Base-by-base conservation (phyloP, 257 asterid species). In the Anisodus acutangulus region DNA sequence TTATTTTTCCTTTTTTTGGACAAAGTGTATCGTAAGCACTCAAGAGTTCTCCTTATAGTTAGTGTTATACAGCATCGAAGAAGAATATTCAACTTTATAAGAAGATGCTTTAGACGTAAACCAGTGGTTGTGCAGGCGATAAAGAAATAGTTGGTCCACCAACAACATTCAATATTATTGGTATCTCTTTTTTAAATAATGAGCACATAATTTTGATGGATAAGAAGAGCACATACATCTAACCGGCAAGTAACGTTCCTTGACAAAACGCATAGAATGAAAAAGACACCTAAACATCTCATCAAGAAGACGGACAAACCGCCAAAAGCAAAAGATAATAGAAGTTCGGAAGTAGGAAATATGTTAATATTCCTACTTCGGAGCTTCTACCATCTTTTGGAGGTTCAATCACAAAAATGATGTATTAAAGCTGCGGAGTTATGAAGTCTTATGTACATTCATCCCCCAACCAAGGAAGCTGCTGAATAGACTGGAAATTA, bases 381-480 rank as follows among this genome's bases (percentile, higher is more conserved):
- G 74, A 35, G 74, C 41, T 67, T 35, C 49, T 35, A 35, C 74
- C n/a, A 35, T 35, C 74, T 67, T 67, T 67, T 13, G 49, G 74
- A 67, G 55, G 55, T 49, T 74, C 43, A 74, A 49, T 51, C 43
- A 13, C 19, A 31, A 31, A 31, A 31, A 19, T 47, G 47, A 43
- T 2, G 11, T 49, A 19, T 11, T 49, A 47, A 74, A 74, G 43
- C 62, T 22, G 58, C n/a, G 41, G n/a, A 68, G 12, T 11, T 22
- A 22, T 12, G 7, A 49, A 19, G 60, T 22, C 19, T 22, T 74
- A 12, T 49, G 60, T 22, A 22, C 43, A 74, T 49, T 74, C 43
- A 7, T 19, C n/a, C 80, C 60, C 41, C 49, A 67, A 22, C 17
- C 80, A 74, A 74, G 80, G 80, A n/a, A 74, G 17, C 60, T 19